phyloP scores from a whole-genome alignment of 176 grass and related monocot species.

The Themeda triandra region DNA sequence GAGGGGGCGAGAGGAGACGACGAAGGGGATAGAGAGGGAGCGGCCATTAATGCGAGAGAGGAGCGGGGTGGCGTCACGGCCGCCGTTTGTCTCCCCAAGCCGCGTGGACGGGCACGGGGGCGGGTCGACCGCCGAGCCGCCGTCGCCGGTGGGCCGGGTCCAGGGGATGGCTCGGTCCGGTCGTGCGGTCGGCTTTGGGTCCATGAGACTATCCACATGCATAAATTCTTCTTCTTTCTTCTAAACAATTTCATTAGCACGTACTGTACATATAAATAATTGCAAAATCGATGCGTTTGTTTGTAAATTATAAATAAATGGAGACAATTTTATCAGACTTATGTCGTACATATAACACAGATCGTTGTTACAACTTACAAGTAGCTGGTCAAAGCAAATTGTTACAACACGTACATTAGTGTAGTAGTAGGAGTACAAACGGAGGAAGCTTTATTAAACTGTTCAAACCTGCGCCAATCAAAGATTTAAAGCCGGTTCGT shows the following conservation, averaged over 20 bases:
- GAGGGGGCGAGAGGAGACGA: neutral
- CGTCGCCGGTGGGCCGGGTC: neutral
- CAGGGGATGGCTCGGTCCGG: neutral
- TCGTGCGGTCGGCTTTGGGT: neutral
- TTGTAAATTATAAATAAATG: too few relatives aligned
- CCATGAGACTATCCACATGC: neutral
- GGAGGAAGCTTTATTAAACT: neutral
- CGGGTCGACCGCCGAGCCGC: too few relatives aligned
- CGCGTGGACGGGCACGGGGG: neutral
- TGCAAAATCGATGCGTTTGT: too few relatives aligned
- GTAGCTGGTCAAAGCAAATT: too few relatives aligned
- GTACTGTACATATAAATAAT: accelerated
- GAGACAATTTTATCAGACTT: too few relatives aligned
- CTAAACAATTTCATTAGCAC: neutral
- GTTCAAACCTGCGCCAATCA: neutral
- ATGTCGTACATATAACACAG: too few relatives aligned
- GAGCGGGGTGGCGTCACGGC: neutral
- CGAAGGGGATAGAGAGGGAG: neutral
- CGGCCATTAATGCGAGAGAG: slow-evolving; percentile 20
- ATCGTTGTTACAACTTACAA: neutral
- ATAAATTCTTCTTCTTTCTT: neutral
- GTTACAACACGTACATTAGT: too few relatives aligned
- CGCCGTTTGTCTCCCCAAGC: neutral
- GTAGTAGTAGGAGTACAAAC: too few relatives aligned
- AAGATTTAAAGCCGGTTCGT: neutral